Percentiles rank a stretch among this genome's conserved stretches.
phyloP scores from a whole-genome alignment of 2,329 filamentous ascomycete species.

The Fusarium vanettenii region DNA sequence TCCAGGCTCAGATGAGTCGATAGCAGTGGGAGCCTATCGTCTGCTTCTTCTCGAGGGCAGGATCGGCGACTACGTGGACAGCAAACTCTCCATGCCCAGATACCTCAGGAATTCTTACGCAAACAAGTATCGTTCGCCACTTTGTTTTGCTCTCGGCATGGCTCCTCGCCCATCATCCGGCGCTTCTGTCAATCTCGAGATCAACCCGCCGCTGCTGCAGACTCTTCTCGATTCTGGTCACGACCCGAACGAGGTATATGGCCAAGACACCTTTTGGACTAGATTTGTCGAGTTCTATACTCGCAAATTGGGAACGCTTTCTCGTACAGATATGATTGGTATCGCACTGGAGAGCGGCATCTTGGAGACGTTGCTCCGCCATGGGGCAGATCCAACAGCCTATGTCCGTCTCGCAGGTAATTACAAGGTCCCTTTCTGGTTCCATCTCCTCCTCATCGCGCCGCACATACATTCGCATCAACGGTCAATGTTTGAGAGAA shows the following conservation, averaged over 20 bases:
- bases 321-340: not conserved
- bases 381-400: not conserved
- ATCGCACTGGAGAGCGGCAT: not conserved
- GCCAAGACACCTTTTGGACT: not conserved
- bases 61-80: not conserved
- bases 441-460: not conserved
- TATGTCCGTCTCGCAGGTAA: not conserved
- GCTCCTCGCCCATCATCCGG: not conserved
- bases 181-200: not conserved
- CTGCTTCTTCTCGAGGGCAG: constrained; percentile 8
- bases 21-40: not conserved
- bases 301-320: too few species aligned
- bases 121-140: not conserved
- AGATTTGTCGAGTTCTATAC: not conserved
- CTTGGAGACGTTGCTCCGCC: not conserved
- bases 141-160: not conserved
- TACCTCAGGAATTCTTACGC: not conserved
- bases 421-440: constrained; percentile 4
- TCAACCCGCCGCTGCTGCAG: not conserved
- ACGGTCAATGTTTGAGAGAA: not conserved
- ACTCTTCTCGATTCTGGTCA: not conserved
- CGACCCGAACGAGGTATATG: not conserved
- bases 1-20: not conserved
- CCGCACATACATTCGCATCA: not conserved
- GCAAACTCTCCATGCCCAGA: not conserved